These are phyloP conservation scores for Hydrangea macrophylla DNA, from an alignment of 148 eudicot species.

Conservation along the genomic window DNA sequence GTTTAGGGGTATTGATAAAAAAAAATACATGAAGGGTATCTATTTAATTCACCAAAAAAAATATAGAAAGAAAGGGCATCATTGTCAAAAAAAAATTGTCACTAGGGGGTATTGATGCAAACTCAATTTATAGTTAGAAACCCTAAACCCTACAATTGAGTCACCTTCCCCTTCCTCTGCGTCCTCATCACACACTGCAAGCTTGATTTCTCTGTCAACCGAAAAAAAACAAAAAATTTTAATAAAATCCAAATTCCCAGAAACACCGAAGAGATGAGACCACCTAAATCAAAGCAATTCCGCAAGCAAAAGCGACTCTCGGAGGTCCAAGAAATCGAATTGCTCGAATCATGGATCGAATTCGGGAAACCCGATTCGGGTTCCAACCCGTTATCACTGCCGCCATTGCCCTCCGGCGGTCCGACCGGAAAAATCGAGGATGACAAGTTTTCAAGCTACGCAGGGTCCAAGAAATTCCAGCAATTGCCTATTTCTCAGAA, in stretches of 20 bases:
- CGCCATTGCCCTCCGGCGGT: constrained; percentile 42
- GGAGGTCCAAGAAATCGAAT: constrained; percentile 61
- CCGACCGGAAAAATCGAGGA: constrained; percentile 51
- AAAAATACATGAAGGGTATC: too few relatives aligned
- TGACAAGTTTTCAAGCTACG: constrained; percentile 54
- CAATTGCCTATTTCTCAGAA: constrained; percentile 76
- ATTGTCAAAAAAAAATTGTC: too few relatives aligned
- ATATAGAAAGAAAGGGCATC: too few relatives aligned
- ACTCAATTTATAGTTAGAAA: too few relatives aligned
- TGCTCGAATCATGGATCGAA: constrained; percentile 64
- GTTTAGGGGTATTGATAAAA: too few relatives aligned
- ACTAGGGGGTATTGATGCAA: too few relatives aligned
- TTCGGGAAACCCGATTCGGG: constrained; percentile 66
- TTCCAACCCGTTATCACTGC: constrained; percentile 64
- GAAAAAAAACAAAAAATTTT: too few relatives aligned
- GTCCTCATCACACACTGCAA: too few relatives aligned
- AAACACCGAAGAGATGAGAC: constrained; percentile 32
- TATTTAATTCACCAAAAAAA: too few relatives aligned
- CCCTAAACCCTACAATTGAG: too few relatives aligned
- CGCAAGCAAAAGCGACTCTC: constrained; percentile 44
- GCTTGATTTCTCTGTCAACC: too few relatives aligned
- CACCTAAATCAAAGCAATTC: constrained; percentile 37
- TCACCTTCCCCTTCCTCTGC: too few relatives aligned
- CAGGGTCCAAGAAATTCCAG: constrained; percentile 56
- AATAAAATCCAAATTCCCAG: not conserved